Base-by-base conservation (phyloP, 1,284 basidiomycete species). In the Athelia sp. region DNA sequence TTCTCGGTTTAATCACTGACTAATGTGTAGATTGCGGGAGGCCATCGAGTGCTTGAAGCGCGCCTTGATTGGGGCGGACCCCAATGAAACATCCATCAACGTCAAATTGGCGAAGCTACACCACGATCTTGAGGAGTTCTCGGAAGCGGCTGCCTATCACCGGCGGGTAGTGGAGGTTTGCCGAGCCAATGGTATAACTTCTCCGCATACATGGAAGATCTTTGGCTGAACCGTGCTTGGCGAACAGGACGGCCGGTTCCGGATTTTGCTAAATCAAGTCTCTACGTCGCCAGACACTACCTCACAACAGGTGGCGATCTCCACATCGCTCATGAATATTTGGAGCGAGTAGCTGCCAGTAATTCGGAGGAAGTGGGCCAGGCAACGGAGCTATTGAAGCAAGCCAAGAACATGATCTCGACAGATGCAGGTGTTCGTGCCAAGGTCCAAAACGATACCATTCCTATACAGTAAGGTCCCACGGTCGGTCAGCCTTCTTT, bases 1-100 rank as follows among this genome's bases (percentile, higher is more conserved):
- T 26, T 22, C 23, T 32, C 24, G n/a, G 38, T 23, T 40, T 19
- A 32, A 46, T 18, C 35, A 51, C 32, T 36, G 47, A 45, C 46
- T 34, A 56, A 36, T 36, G 34, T 52, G 29, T 56, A 92, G 93
- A 61, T 74, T 81, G 43, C 78, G 82, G 51, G 93, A 97, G 67
- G 92, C 94, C 4, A 84, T 93, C 45, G 87, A 93, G 60, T 93
- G 92, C 56, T 84, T 91, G 55, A 90, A 91, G 57, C 87, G 93
- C 43, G 93, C 93, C 2, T 74, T 96, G 40, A 81, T 95, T 50
- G 84, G 90, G 44, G 88, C 90, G 14, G 91, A 94, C 64, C 75
- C 82, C 1, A 76, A 83, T 50, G 92, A 96, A 64, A 89, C 82
- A 11, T 78, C 76, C 24, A 81, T 87, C 47, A 84, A 86, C 61